A percentile compares a stretch with the other conserved stretches of the same genome.
Evolutionary conservation across 23 red algal species (phyloP).

Genomic region (Gracilaria caudata): DNA sequence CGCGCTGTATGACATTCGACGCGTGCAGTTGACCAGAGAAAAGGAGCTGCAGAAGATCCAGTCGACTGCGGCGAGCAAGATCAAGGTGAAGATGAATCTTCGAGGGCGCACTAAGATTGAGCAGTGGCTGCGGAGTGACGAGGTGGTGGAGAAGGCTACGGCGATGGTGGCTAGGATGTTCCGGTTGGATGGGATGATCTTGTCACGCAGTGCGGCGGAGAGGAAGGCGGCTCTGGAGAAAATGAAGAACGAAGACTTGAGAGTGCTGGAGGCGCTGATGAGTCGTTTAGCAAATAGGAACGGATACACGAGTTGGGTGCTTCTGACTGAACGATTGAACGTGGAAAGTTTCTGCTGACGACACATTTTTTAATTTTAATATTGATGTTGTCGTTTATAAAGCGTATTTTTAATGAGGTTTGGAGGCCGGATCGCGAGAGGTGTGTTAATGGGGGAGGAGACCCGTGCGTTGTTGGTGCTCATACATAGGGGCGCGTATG

Average conservation of each 20-base stretch:
- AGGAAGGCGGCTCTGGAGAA: constrained; percentile 23
- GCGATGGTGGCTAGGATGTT: constrained; percentile 32
- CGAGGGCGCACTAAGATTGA: constrained; percentile 35
- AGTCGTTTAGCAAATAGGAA: constrained; percentile 2
- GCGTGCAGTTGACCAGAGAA: background rate
- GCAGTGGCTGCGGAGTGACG: constrained; percentile 31
- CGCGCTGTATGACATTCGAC: constrained; percentile 11
- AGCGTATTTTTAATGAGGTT: no score
- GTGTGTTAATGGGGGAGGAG: no score
- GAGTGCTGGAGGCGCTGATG: constrained; percentile 56
- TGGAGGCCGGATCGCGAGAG: no score
- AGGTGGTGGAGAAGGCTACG: constrained; percentile 16
- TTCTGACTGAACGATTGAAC: constrained; percentile 7
- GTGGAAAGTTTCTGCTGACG: background rate
- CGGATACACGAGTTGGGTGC: constrained; percentile 23
- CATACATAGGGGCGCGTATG: no score
- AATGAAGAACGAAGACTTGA: constrained; percentile 41
- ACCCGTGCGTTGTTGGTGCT: no score
- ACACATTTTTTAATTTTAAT: no score
- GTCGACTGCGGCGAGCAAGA: constrained; percentile 5
- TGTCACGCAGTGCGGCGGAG: background rate
- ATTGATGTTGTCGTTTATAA: no score
- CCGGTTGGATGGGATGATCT: constrained; percentile 10
- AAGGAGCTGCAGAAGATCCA: constrained; percentile 25
- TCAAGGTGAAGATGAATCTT: constrained; percentile 55